phyloP scores from a whole-genome alignment of 192 early-diverging fungal species.

The Coemansia sp. region DNA sequence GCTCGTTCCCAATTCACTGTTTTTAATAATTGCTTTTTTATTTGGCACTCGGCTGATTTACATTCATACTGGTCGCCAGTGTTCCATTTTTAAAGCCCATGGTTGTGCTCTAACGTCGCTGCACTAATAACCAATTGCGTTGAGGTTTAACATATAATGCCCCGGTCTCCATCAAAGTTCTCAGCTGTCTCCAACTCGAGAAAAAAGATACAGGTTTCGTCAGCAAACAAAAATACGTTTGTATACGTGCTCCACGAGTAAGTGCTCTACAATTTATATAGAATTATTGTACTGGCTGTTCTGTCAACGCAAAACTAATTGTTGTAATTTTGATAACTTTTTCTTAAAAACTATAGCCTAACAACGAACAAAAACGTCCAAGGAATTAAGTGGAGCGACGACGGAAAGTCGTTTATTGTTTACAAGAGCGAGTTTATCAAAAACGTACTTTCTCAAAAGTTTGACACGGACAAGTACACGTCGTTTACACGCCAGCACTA shows the following conservation, averaged over 20 bases:
- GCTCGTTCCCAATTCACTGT: conserved; percentile 8
- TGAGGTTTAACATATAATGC: conserved; percentile 10
- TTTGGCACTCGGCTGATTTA: neutral
- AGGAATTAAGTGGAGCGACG: conserved; percentile 26
- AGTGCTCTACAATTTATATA: neutral
- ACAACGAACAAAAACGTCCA: neutral
- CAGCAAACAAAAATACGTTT: conserved; percentile 30
- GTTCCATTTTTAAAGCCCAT: neutral
- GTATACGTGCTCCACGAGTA: conserved; percentile 28
- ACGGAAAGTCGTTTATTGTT: conserved; percentile 26
- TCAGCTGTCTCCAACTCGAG: neutral
- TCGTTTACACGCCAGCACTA: conserved; percentile 52
- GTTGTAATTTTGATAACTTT: neutral
- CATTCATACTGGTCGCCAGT: neutral
- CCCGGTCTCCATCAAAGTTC: conserved; percentile 5
- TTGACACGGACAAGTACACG: conserved; percentile 22
- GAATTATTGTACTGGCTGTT: neutral
- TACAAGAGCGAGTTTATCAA: neutral
- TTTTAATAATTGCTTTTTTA: conserved; percentile 2
- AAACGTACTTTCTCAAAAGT: conserved; percentile 21
- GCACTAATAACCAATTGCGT: neutral
- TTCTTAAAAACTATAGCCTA: neutral
- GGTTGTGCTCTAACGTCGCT: neutral
- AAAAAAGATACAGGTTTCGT: conserved; percentile 8
- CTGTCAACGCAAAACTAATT: neutral